A percentile compares a stretch with the other conserved stretches of the same genome.
Evolutionary conservation across 2,329 filamentous ascomycete species (phyloP).

Genomic region (Clonostachys solani): DNA sequence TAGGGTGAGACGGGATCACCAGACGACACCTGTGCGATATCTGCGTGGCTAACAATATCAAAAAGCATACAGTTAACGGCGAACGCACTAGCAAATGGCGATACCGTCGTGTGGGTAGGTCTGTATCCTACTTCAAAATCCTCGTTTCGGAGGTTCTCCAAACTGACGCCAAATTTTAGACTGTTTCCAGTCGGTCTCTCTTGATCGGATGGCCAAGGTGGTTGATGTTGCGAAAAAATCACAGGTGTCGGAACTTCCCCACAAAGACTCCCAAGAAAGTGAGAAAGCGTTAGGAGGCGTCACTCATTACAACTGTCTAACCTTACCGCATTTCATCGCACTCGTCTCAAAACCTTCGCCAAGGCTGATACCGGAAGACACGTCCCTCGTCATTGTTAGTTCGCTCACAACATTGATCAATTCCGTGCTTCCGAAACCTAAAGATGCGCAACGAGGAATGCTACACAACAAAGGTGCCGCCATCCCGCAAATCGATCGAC

Average conservation of each 20-base stretch:
- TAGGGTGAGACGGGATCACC: slow-evolving; percentile 57
- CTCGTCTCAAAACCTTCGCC: slow-evolving; percentile 65
- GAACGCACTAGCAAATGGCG: slow-evolving; percentile 55
- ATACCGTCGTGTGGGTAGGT: slow-evolving; percentile 81
- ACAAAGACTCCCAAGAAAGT: not conserved
- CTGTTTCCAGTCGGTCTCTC: slow-evolving; percentile 37
- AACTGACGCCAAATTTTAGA: slow-evolving; percentile 21
- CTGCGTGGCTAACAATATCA: slow-evolving; percentile 2
- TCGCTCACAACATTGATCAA: slow-evolving; percentile 74
- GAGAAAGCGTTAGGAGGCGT: slow-evolving; percentile 16
- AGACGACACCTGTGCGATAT: too few species aligned
- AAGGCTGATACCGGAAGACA: slow-evolving; percentile 56
- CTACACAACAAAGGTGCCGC: slow-evolving; percentile 33
- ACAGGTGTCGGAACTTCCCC: slow-evolving; percentile 8
- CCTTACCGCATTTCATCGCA: slow-evolving; percentile 70
- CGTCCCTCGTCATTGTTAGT: slow-evolving; percentile 72
- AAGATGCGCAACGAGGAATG: slow-evolving; percentile 26
- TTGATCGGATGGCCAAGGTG: slow-evolving; percentile 17
- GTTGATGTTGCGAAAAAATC: slow-evolving; percentile 11
- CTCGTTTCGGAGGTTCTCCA: too few species aligned
- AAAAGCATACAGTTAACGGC: slow-evolving; percentile 66
- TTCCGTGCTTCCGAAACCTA: slow-evolving; percentile 65
- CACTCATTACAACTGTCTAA: slow-evolving; percentile 47
- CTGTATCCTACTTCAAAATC: slow-evolving; percentile 24
- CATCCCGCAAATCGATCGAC: not conserved